Conservation (phyloP, 164 flowering plant genomes). For the Cinnamomum micranthum region DNA sequence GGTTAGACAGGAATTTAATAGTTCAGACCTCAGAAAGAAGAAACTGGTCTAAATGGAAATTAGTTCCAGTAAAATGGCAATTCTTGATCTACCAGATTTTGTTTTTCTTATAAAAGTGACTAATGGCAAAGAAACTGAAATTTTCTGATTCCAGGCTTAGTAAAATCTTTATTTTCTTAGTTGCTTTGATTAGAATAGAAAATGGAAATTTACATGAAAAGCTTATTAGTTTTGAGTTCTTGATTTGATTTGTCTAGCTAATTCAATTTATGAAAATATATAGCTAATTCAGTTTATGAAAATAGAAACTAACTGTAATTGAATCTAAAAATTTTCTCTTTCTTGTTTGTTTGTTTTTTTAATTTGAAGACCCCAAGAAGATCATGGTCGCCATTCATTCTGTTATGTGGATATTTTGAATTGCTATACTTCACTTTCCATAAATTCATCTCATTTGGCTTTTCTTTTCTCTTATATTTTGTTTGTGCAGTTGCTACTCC, state of each 20-base stretch:
- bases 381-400: background rate
- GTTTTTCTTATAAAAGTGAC: too few relatives aligned
- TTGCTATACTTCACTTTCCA: background rate
- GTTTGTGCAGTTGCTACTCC: constrained; percentile 75
- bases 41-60: background rate
- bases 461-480: background rate
- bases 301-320: background rate
- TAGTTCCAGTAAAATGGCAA: background rate
- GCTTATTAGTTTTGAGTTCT: background rate
- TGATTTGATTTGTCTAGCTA: background rate
- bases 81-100: background rate
- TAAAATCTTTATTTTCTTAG: background rate
- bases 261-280: background rate
- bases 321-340: background rate
- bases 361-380: background rate
- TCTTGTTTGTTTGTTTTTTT: background rate
- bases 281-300: background rate
- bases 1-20: constrained; percentile 30
- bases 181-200: background rate
- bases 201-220: background rate
- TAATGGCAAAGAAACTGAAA: too few relatives aligned
- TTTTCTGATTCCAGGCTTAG: too few relatives aligned
- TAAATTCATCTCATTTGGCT: background rate
- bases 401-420: background rate
- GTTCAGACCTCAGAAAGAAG: background rate